These are phyloP conservation scores for Laetiporus sulphureus DNA, from an alignment of 1,284 basidiomycete species.

Conservation along the genomic window DNA sequence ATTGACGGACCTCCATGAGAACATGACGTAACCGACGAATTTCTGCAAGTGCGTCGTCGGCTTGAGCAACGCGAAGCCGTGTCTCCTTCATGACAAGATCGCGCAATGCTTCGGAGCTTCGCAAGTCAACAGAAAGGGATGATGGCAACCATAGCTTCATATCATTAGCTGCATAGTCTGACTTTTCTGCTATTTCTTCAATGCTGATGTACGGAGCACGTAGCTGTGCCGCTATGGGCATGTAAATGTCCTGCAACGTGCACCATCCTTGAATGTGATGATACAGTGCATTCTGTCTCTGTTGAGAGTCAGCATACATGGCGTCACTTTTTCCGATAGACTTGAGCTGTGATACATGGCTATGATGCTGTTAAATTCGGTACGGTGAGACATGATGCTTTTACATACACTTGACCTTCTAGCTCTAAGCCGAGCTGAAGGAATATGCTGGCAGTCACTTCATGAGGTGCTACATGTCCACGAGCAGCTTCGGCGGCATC, in stretches of 20 bases:
- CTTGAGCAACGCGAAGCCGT: conserved; percentile 20
- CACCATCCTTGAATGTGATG: conserved; percentile 5
- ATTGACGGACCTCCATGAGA: conserved; percentile 7
- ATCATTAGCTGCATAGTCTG: too few species aligned
- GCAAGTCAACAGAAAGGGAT: too few species aligned
- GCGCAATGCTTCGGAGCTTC: background rate
- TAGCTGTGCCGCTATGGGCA: conserved; percentile 8
- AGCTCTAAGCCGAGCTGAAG: conserved; percentile 16
- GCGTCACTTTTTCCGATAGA: background rate
- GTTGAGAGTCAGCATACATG: background rate
- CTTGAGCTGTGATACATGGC: too few species aligned
- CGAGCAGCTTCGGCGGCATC: too few species aligned
- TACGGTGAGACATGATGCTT: too few species aligned
- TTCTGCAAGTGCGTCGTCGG: conserved; percentile 18
- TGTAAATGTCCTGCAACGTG: conserved; percentile 5
- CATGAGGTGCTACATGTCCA: too few species aligned
- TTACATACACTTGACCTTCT: conserved; percentile 17
- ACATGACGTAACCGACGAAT: conserved; percentile 24
- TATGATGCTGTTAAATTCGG: too few species aligned
- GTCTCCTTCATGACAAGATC: conserved; percentile 1
- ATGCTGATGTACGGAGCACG: too few species aligned
- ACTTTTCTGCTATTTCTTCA: too few species aligned
- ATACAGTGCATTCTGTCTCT: conserved; percentile 5
- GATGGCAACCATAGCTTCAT: conserved; percentile 7
- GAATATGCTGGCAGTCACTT: too few species aligned